These are phyloP conservation scores for Pharnaceum exiguum DNA, from an alignment of 148 eudicot genomes.

Conservation along the genomic window DNA sequence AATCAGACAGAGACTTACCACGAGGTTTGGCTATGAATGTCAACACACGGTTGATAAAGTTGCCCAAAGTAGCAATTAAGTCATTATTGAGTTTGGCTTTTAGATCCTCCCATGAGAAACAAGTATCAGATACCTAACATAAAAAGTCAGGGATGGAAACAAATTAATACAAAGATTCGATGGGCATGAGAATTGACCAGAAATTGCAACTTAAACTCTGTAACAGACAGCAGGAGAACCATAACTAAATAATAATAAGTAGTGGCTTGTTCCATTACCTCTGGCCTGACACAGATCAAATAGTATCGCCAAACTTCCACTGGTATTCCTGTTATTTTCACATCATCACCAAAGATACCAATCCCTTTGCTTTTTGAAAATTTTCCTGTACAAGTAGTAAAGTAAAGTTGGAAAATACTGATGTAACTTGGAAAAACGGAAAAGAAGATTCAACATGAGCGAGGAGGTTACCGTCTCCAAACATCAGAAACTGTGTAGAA, in stretches of 20 bases:
- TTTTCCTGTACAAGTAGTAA: background rate
- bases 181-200: background rate
- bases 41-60: conserved; percentile 16
- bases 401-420: background rate
- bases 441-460: background rate
- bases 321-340: conserved; percentile 8
- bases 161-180: background rate
- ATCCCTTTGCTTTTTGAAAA: conserved; percentile 18
- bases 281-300: conserved; percentile 8
- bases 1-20: background rate
- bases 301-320: conserved; percentile 20
- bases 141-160: background rate
- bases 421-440: background rate
- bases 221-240: no score
- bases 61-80: conserved; percentile 12
- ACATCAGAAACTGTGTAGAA: conserved; percentile 8
- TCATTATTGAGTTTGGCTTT: conserved; percentile 10
- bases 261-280: no score
- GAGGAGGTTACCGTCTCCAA: background rate
- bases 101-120: conserved; percentile 13
- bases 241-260: no score
- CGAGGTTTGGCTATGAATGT: conserved; percentile 5
- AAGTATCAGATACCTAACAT: conserved; percentile 4
- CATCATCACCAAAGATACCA: conserved; percentile 18
- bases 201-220: no score